A percentile compares a stretch with the other conserved stretches of the same genome.
These are phyloP conservation scores for Calcarisporium arbuscula DNA, from an alignment of 2,329 filamentous ascomycete genomes.

Conservation along the genomic window DNA sequence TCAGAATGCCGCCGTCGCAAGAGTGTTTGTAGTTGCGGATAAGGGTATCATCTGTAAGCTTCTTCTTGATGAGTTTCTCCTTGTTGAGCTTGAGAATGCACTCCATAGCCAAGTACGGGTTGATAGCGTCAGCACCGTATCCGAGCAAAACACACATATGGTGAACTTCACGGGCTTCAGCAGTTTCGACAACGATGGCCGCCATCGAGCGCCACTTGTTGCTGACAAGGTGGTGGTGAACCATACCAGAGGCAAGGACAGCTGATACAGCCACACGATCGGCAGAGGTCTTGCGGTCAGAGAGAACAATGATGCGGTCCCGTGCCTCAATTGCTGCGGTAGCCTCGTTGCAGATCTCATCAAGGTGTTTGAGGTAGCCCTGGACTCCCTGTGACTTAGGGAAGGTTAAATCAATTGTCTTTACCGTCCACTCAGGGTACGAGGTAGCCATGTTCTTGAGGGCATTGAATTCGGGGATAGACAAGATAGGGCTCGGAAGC, in stretches of 20 bases:
- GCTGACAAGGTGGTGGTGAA: constrained; percentile 89
- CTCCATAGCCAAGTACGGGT: constrained; percentile 92
- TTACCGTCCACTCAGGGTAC: constrained; percentile 78
- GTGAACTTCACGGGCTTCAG: constrained; percentile 92
- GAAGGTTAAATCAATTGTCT: constrained; percentile 88
- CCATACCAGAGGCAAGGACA: constrained; percentile 82
- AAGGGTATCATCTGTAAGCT: constrained; percentile 72
- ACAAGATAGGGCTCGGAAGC: constrained; percentile 82
- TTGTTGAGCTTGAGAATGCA: constrained; percentile 96
- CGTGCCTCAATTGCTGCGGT: constrained; percentile 77
- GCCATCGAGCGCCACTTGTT: constrained; percentile 93
- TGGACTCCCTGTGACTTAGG: constrained; percentile 75
- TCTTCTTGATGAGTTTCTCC: constrained; percentile 87
- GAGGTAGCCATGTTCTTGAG: constrained; percentile 69
- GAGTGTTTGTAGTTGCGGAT: constrained; percentile 97
- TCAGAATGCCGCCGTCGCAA: constrained; percentile 90
- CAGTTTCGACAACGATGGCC: constrained; percentile 84
- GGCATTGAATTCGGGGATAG: constrained; percentile 84
- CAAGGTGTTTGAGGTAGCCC: constrained; percentile 82
- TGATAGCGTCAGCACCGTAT: constrained; percentile 90
- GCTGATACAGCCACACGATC: constrained; percentile 82
- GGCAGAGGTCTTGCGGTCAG: constrained; percentile 76
- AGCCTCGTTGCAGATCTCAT: constrained; percentile 79
- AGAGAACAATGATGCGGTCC: constrained; percentile 82
- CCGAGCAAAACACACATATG: constrained; percentile 98